Evolutionary conservation across 2,329 filamentous ascomycete genomes (phyloP).

Genomic region (Pseudopyricularia cyperi): DNA sequence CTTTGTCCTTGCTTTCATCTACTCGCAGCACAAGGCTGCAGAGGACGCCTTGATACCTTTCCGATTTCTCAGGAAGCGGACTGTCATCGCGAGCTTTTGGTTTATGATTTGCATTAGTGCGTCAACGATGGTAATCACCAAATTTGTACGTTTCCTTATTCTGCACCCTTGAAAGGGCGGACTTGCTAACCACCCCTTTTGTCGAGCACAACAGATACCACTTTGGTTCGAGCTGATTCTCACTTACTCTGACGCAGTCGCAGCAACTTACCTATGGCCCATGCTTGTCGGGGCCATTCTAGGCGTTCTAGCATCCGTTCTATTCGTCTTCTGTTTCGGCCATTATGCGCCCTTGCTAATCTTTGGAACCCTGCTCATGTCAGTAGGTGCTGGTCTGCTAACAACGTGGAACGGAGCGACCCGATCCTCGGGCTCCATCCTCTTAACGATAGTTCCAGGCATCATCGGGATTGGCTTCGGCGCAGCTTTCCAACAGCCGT

Average conservation of each 20-base stretch:
- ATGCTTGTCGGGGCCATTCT: slow-evolving; percentile 26
- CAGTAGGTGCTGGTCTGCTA: slow-evolving; percentile 27
- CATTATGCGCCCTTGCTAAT: slow-evolving; percentile 32
- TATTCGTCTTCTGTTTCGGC: slow-evolving; percentile 21
- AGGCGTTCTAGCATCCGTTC: slow-evolving; percentile 25
- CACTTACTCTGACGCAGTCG: slow-evolving; percentile 23
- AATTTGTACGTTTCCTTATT: slow-evolving; percentile 9
- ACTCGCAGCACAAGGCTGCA: background rate
- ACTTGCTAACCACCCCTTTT: background rate
- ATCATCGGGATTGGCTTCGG: slow-evolving; percentile 31
- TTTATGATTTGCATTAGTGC: slow-evolving; percentile 15
- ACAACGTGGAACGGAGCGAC: slow-evolving; percentile 10
- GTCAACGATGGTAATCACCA: slow-evolving; percentile 10
- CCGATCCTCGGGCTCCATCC: slow-evolving; percentile 11
- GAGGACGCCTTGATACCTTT: slow-evolving; percentile 23
- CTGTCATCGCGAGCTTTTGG: slow-evolving; percentile 21
- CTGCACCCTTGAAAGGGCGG: background rate
- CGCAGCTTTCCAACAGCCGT: slow-evolving; percentile 27
- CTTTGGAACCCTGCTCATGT: slow-evolving; percentile 20
- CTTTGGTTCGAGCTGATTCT: slow-evolving; percentile 37
- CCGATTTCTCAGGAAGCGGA: slow-evolving; percentile 26
- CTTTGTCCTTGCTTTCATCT: background rate
- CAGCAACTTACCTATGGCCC: slow-evolving; percentile 28
- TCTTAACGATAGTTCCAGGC: slow-evolving; percentile 18
- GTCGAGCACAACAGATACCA: slow-evolving; percentile 20